Evolutionary conservation across 1,284 basidiomycete genomes (phyloP), one percentile per base, ranked within the genome.

Genomic region (Ganoderma meredithae): DNA sequence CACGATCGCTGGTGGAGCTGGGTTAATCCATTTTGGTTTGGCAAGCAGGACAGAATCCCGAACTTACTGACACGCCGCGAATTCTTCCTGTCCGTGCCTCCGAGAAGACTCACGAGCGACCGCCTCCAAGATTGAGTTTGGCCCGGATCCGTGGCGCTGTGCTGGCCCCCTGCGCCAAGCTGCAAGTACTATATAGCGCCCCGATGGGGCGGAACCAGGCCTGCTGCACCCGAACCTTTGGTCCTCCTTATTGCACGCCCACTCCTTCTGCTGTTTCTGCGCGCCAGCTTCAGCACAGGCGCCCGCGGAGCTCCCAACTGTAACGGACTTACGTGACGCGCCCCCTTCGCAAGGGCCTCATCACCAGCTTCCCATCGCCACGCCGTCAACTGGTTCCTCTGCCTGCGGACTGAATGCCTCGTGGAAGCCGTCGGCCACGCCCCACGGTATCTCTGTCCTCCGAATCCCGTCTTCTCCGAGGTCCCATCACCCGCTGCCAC

Each of bases 121-220:
- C 66, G 41, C 25, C 63, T 58, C 63, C 63, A 49, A 70, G 64
- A 61, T 71, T 66, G 67, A 66, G 66, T 68, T 71, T 68, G 69
- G 61, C 62, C 69, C 65, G 63, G 52, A n/a, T 13, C 47, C 19
- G 60, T 53, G 43, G 52, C 27, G 49, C 62, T 53, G 17, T 31
- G 33, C 39, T 55, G 13, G 33, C 31, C 22, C 60, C 55, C 52
- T 59, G 39, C 55, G 17, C 22, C 63, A 40, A n/a, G 53, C 53
- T 36, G 36, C 27, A 36, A 36, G 36, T 36, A 31, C 27, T 31
- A 31, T 40, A 43, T n/a, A 33, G 53, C 63, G 63, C 63, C 53
- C 53, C 53, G 53, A 33, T 55, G 12, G 27, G 31, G 31, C 53
- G 53, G 53, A 55, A 13, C 53, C 25, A 55, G 27, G 19, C 22